Evolutionary conservation across 2,329 filamentous ascomycete species (phyloP).

Genomic region (Lachnellula willkommii): DNA sequence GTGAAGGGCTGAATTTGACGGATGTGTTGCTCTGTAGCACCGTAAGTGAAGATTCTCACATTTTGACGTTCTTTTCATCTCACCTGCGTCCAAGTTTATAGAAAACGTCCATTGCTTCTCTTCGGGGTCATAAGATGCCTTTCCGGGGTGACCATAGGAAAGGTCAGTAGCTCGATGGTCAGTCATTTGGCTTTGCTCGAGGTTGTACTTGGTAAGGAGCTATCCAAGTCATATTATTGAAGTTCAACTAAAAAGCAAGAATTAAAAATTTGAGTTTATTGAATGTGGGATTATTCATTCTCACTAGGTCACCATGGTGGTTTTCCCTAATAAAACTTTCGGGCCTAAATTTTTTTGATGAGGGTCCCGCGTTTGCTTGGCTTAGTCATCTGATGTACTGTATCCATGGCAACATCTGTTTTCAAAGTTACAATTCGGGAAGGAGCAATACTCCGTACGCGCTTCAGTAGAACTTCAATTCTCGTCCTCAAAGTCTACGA

Average conservation of each 20-base stretch:
- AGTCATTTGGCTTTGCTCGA: constrained; percentile 33
- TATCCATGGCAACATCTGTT: not conserved
- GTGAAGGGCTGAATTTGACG: constrained; percentile 25
- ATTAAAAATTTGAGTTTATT: constrained; percentile 2
- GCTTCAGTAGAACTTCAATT: not conserved
- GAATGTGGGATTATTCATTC: constrained; percentile 4
- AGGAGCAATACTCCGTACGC: not conserved
- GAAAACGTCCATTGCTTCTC: constrained; percentile 31
- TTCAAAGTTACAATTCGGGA: not conserved
- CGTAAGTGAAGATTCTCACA: constrained; percentile 9
- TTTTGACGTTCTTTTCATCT: not conserved
- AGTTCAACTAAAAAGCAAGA: constrained; percentile 4
- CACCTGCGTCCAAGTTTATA: constrained; percentile 18
- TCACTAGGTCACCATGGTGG: not conserved
- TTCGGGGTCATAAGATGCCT: constrained; percentile 39
- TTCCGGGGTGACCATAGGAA: constrained; percentile 49
- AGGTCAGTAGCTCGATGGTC: constrained; percentile 41
- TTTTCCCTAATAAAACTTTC: not conserved
- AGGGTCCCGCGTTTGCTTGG: not conserved
- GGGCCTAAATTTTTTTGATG: not conserved
- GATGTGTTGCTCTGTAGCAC: constrained; percentile 17
- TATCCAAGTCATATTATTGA: constrained; percentile 19
- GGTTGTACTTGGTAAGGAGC: constrained; percentile 11
- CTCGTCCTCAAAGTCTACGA: not conserved
- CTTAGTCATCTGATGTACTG: not conserved